These are phyloP conservation scores for Tuber melanosporum DNA, from an alignment of 495 filamentous ascomycete genomes.

Conservation along the genomic window DNA sequence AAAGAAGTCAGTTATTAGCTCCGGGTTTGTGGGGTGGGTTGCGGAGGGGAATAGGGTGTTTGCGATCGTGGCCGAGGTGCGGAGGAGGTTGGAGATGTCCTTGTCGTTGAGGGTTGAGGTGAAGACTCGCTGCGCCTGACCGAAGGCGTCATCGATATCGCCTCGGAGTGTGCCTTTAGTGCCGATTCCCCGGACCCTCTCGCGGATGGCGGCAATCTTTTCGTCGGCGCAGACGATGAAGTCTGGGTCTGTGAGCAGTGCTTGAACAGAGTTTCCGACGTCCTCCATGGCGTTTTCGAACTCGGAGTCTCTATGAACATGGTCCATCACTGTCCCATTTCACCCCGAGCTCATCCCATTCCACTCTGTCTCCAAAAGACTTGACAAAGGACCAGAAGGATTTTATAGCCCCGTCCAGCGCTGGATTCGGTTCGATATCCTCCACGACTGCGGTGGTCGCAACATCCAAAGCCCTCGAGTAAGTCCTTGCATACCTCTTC, in stretches of 20 bases:
- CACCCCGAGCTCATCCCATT: slow-evolving; percentile 69
- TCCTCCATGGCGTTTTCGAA: slow-evolving; percentile 73
- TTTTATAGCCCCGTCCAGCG: slow-evolving; percentile 64
- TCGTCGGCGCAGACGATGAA: slow-evolving; percentile 68
- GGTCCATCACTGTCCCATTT: slow-evolving; percentile 63
- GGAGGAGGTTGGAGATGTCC: slow-evolving; percentile 60
- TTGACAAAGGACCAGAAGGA: slow-evolving; percentile 72
- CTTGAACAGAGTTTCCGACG: slow-evolving; percentile 63
- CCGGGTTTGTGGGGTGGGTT: slow-evolving; percentile 52
- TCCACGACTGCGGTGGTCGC: slow-evolving; percentile 58
- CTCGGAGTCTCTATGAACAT: slow-evolving; percentile 69
- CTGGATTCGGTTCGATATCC: slow-evolving; percentile 64
- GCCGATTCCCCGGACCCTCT: slow-evolving; percentile 45
- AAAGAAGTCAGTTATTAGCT: slow-evolving; percentile 65
- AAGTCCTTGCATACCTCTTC: slow-evolving; percentile 68
- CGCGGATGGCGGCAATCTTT: slow-evolving; percentile 51
- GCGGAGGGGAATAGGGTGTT: slow-evolving; percentile 57
- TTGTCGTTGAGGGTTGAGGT: slow-evolving; percentile 61
- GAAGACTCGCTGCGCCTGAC: slow-evolving; percentile 61
- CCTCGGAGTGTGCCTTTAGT: slow-evolving; percentile 59
- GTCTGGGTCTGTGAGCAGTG: slow-evolving; percentile 76
- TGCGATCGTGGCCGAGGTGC: slow-evolving; percentile 58
- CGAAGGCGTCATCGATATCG: slow-evolving; percentile 66
- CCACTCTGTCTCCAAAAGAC: slow-evolving; percentile 64
- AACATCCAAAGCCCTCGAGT: slow-evolving; percentile 63